These are phyloP conservation scores for Ophiostoma angusticollis DNA, from an alignment of 2,329 filamentous ascomycete genomes.

Conservation along the genomic window DNA sequence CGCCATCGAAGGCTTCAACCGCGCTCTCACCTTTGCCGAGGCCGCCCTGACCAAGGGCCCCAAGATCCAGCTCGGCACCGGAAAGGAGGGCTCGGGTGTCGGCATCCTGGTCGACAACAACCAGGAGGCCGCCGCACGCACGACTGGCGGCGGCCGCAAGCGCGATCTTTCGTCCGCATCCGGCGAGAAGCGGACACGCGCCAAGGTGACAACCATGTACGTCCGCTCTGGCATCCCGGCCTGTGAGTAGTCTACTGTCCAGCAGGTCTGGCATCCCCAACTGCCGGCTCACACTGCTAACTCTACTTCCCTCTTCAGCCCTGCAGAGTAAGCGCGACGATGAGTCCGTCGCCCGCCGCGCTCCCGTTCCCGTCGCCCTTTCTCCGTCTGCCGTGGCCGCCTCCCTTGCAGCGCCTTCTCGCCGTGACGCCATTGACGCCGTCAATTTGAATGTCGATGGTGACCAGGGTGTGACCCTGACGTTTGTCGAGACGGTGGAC, in stretches of 20 bases:
- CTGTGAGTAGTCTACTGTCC: conserved; percentile 27
- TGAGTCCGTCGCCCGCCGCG: conserved; percentile 3
- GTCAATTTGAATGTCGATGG: conserved; percentile 33
- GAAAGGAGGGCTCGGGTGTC: conserved; percentile 27
- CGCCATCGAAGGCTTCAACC: conserved; percentile 33
- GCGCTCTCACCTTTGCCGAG: conserved; percentile 33
- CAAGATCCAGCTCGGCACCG: conserved; percentile 35
- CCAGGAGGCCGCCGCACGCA: conserved; percentile 11
- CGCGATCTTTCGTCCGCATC: conserved; percentile 12
- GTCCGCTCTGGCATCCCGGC: conserved; percentile 30
- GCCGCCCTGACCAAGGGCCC: conserved; percentile 32
- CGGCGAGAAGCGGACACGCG: conserved; percentile 22
- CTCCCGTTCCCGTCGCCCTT: conserved; percentile 1
- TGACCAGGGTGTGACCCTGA: conserved; percentile 32
- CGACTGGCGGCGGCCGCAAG: conserved; percentile 8
- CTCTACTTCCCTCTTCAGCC: conserved; percentile 11
- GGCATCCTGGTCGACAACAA: conserved; percentile 24
- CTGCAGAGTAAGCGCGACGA: conserved; percentile 16
- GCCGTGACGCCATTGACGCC: conserved; percentile 24
- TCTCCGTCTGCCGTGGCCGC: conserved; percentile 6
- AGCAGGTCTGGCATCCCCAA: no score
- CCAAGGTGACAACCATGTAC: conserved; percentile 35
- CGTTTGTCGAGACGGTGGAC: conserved; percentile 30
- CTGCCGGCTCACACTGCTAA: no score
- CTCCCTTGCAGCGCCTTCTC: no score